A percentile compares a stretch with the other conserved stretches of the same genome.
Conservation (phyloP, 768 basidiomycete genomes). For the Calocera viscosa region DNA sequence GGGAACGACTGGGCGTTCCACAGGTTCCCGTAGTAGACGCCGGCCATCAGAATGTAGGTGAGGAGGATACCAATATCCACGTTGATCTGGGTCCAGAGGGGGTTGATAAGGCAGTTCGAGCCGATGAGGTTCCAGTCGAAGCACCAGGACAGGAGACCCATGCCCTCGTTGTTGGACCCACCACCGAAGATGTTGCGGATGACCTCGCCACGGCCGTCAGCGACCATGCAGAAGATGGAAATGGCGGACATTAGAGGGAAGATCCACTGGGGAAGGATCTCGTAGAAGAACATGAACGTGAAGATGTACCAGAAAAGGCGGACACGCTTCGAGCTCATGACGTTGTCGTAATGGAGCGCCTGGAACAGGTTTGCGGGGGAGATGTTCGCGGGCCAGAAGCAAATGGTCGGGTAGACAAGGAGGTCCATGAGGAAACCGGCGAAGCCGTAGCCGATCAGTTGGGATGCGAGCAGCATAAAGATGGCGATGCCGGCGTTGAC, state of each 20-base stretch:
- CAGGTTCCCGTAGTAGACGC: constrained; percentile 19
- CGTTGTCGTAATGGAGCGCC: constrained; percentile 24
- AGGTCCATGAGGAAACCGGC: constrained; percentile 20
- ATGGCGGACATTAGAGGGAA: constrained; percentile 25
- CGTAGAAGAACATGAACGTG: constrained; percentile 24
- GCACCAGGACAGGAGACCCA: constrained; percentile 20
- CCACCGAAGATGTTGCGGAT: constrained; percentile 32
- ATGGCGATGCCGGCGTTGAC: constrained; percentile 25
- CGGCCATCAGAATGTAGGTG: constrained; percentile 21
- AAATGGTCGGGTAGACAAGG: constrained; percentile 17
- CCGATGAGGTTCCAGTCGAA: constrained; percentile 18
- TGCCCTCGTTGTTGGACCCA: constrained; percentile 30
- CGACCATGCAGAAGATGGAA: constrained; percentile 28
- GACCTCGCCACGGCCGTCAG: constrained; percentile 21
- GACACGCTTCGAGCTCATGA: constrained; percentile 21
- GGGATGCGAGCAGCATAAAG: constrained; percentile 24
- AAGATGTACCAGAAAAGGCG: constrained; percentile 26
- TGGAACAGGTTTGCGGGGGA: constrained; percentile 24
- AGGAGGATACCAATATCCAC: constrained; percentile 17
- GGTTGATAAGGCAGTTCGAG: constrained; percentile 23
- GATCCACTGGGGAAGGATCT: constrained; percentile 33
- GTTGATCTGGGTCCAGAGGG: constrained; percentile 23
- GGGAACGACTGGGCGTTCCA: constrained; percentile 26
- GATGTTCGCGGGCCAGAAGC: constrained; percentile 22
- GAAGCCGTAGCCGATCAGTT: constrained; percentile 24